Percentiles rank a stretch among this genome's conserved stretches.
Conservation (phyloP, 495 filamentous ascomycete genomes). For the Bathelium albidoporum region DNA sequence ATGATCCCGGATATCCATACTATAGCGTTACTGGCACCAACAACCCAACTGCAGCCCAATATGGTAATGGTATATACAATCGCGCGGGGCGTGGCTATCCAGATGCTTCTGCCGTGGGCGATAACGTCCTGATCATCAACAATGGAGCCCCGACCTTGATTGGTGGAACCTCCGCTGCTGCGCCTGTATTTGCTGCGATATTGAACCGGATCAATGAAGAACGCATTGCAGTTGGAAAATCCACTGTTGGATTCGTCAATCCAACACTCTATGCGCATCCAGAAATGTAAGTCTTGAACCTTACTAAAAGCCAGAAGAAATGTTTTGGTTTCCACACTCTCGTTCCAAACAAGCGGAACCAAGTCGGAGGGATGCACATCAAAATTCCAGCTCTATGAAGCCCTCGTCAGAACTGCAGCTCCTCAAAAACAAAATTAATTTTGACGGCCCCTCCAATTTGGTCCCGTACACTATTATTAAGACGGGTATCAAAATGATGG, state of each 20-base stretch:
- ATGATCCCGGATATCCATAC: constrained; percentile 28
- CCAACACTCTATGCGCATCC: constrained; percentile 52
- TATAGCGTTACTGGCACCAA: constrained; percentile 7
- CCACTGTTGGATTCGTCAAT: constrained; percentile 51
- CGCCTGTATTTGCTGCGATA: constrained; percentile 31
- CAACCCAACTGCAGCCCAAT: constrained; percentile 15
- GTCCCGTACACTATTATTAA: too few relatives aligned
- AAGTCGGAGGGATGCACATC: too few relatives aligned
- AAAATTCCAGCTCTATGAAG: too few relatives aligned
- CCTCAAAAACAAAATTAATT: too few relatives aligned
- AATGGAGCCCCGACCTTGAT: constrained; percentile 9
- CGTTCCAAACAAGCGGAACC: too few relatives aligned
- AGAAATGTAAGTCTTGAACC: constrained; percentile 24
- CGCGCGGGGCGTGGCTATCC: constrained; percentile 56
- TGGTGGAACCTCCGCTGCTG: constrained; percentile 13
- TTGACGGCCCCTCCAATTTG: too few relatives aligned
- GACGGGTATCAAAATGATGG: too few relatives aligned
- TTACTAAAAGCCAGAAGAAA: too few relatives aligned
- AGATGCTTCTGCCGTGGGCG: constrained; percentile 45
- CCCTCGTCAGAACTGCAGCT: too few relatives aligned
- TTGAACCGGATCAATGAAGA: constrained; percentile 55
- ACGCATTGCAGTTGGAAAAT: constrained; percentile 43
- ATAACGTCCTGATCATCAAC: constrained; percentile 11
- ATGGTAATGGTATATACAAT: constrained; percentile 38
- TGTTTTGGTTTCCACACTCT: too few relatives aligned